Evolutionary conservation across 768 basidiomycete genomes (phyloP), one percentile per base, ranked within the genome.

Genomic region (Agrocybe chaxingu): DNA sequence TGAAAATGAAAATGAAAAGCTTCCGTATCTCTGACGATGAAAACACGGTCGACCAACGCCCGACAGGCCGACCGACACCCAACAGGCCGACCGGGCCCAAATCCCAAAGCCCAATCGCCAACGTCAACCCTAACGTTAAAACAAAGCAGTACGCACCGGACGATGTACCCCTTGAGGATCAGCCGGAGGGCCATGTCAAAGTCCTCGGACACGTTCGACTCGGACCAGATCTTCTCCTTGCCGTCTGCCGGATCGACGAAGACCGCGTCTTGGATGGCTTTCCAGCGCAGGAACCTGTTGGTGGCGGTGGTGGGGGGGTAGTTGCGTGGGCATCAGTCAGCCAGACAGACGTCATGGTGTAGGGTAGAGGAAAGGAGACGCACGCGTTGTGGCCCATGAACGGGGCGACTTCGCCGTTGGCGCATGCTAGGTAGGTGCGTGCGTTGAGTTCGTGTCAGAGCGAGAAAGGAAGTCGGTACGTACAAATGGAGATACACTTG

Each of bases 351-450:
- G 39, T 9, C 12, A n/a, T n/a, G n/a, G n/a, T n/a, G n/a, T n/a
- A n/a, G n/a, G n/a, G n/a, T n/a, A n/a, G n/a, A n/a, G n/a, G n/a
- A n/a, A n/a, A n/a, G n/a, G n/a, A 6, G 11, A 60, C 65, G 40
- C 48, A 74, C 53, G 90, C 90, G 57, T 92, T 90, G 64, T 92
- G 89, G 2, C 89, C 89, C 60, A 91, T 85, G 59, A 91, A 91
- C 0, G 89, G 89, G 2, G 84, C 84, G 13, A 89, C 82, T 63
- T 90, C 87, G 35, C 89, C 89, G 56, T 91, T 91, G 3, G 88
- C 85, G 53, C 81, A 82, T 9, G 84, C 82, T 85, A 75, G 64
- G 33, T 85, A 75, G 64, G 33, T 68, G 66, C 7, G n/a, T 30
- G 40, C 13, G 45, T 34, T n/a, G 10, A 42, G 40, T 47, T 5